Evolutionary conservation across 257 asterid species (phyloP).

Genomic region (Nicotiana otophora): DNA sequence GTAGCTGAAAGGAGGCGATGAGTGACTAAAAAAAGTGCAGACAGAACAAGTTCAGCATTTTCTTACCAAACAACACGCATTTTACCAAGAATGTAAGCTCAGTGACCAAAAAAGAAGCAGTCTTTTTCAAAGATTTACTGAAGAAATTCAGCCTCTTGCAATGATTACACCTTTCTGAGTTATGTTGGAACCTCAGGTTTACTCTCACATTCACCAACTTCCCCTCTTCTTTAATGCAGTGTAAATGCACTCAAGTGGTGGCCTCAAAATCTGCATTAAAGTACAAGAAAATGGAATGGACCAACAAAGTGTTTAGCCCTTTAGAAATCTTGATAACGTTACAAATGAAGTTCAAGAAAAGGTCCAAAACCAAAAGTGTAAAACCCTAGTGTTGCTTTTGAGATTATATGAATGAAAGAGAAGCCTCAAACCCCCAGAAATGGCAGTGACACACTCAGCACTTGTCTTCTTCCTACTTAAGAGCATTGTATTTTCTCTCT

Average conservation of each 20-base stretch:
- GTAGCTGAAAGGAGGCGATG: not conserved
- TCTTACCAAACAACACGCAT: not conserved
- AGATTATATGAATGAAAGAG: not conserved
- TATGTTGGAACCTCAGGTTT: not conserved
- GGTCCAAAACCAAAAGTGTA: not conserved
- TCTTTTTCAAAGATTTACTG: slow-evolving; percentile 4
- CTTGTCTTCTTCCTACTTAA: not conserved
- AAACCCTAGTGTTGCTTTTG: not conserved
- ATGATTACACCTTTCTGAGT: not conserved
- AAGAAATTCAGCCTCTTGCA: not conserved
- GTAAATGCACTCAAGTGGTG: not conserved
- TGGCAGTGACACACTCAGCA: not conserved
- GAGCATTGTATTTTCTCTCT: not conserved
- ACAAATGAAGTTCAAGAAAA: not conserved
- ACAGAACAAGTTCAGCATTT: not conserved
- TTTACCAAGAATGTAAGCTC: not conserved
- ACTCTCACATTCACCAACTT: not conserved
- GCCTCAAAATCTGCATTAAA: not conserved
- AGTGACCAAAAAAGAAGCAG: not conserved
- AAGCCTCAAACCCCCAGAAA: not conserved
- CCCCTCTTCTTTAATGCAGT: not conserved
- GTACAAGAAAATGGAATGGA: slow-evolving; percentile 3
- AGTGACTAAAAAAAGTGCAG: not conserved
- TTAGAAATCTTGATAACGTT: not conserved
- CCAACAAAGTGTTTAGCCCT: not conserved